Base-by-base conservation (phyloP, 202 grass and related monocot genomes). In the Elaeis oleifera region DNA sequence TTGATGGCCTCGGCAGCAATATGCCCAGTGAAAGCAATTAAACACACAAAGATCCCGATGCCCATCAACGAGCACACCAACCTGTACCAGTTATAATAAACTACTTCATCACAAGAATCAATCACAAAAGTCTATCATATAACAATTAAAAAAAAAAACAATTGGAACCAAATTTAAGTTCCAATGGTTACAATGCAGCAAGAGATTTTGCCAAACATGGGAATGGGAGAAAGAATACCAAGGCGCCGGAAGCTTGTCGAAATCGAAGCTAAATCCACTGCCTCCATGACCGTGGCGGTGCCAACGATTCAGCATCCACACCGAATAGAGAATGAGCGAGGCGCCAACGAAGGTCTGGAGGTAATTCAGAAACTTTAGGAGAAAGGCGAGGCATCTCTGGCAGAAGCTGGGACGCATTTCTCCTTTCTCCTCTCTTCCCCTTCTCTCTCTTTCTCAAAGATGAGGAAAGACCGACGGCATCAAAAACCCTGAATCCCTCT, bases 231-330 rank as follows among this genome's bases (percentile, higher is more conserved):
- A 2, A 24, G 32, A 15, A 20, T 50, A 80, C 80, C 90, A 95
- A 44, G 88, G 82, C 26, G 74, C 83, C n/a, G 71, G 77, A 59
- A 86, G 69, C 18, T 65, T 60, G 60, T 76, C 23, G 29, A 76
- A 23, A 55, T 85, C 59, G 69, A 73, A 56, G 3, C 36, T 44
- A 62, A 81, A 64, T 18, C 69, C 58, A 23, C 78, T 14, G 36
- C 36, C 36, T 13, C 36, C 36, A 13, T 44, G 36, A 44, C 36
- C 78, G 54, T 85, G 63, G 39, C 81, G 81, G 44, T 60, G 64
- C 85, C 90, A 95, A 18, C 73, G 77, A 49, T 79, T 86, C 70
- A 95, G 77, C 62, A 89, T 71, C 85, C 85, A 95, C 0, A 81
- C 59, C 65, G 82, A 80, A 78, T 89, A 90, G 61, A 87, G 6